These are phyloP conservation scores for Canna indica DNA, from an alignment of 176 grass and related monocot genomes.

Conservation along the genomic window DNA sequence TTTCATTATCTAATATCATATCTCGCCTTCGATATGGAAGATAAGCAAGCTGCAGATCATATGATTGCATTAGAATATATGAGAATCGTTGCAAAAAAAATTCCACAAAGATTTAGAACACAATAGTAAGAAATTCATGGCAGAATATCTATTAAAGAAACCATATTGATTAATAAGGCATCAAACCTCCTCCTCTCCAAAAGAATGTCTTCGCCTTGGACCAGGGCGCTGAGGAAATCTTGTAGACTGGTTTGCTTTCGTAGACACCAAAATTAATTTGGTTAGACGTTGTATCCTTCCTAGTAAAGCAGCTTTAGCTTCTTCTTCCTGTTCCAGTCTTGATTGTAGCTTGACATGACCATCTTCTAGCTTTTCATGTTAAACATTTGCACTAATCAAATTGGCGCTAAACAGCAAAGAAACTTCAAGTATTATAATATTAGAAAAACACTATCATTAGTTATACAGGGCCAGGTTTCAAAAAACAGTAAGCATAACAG, in stretches of 20 bases:
- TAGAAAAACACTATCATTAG: not conserved
- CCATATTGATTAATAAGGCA: not conserved
- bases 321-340: constrained; percentile 96
- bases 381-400: constrained; percentile 41
- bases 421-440: not conserved
- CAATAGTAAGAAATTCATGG: constrained; percentile 22
- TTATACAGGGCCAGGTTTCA: not conserved
- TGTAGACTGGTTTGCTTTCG: constrained; percentile 61
- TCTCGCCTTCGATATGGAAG: constrained; percentile 93
- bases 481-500: not conserved
- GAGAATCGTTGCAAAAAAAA: constrained; percentile 18
- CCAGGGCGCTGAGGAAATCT: constrained; percentile 77
- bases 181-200: constrained; percentile 98
- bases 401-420: constrained; percentile 10
- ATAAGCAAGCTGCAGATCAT: constrained; percentile 74
- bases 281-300: constrained; percentile 90
- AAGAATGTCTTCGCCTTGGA: constrained; percentile 87
- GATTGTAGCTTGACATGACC: constrained; percentile 95
- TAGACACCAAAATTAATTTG: constrained; percentile 97
- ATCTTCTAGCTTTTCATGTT: constrained; percentile 84
- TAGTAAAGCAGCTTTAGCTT: constrained; percentile 92
- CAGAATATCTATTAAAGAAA: not conserved
- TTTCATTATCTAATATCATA: constrained; percentile 81
- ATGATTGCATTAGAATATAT: constrained; percentile 21
- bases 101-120: constrained; percentile 15